phyloP scores from a whole-genome alignment of 139 green algal genomes.

The Chlamydomonas applanata region DNA sequence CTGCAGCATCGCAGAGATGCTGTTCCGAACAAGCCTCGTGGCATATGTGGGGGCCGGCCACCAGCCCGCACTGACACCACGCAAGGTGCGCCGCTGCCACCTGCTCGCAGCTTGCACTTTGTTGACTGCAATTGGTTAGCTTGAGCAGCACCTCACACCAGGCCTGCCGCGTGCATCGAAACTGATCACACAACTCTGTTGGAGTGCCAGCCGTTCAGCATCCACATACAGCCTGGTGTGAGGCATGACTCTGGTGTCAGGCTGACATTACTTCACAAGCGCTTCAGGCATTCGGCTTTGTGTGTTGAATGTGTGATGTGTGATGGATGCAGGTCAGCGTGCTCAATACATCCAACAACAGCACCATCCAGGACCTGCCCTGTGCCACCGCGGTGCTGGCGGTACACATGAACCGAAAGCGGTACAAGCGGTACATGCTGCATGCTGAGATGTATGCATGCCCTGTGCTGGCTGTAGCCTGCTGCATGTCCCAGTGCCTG shows the following conservation, averaged over 20 bases:
- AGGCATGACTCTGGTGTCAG: no score
- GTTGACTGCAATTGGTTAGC: no score
- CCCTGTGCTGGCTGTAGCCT: neutral
- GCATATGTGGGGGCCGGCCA: constrained; percentile 72
- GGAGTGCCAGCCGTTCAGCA: no score
- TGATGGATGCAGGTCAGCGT: constrained; percentile 43
- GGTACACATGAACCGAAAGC: constrained; percentile 70
- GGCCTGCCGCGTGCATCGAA: no score
- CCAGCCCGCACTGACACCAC: constrained; percentile 73
- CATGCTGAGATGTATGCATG: neutral
- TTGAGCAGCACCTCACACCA: no score
- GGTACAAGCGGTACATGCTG: constrained; percentile 33
- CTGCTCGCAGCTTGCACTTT: no score
- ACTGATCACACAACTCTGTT: no score
- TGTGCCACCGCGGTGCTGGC: constrained; percentile 67
- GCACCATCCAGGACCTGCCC: constrained; percentile 46
- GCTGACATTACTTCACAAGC: no score
- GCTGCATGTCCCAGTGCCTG: neutral
- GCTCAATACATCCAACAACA: constrained; percentile 65
- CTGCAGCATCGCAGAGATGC: constrained; percentile 77
- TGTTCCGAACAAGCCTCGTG: constrained; percentile 80
- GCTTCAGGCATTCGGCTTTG: no score
- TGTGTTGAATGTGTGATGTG: no score
- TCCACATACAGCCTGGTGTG: no score
- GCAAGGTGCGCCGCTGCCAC: constrained; percentile 47